These are phyloP conservation scores for Prunus mume DNA, from an alignment of 306 rosid species.

Conservation along the genomic window DNA sequence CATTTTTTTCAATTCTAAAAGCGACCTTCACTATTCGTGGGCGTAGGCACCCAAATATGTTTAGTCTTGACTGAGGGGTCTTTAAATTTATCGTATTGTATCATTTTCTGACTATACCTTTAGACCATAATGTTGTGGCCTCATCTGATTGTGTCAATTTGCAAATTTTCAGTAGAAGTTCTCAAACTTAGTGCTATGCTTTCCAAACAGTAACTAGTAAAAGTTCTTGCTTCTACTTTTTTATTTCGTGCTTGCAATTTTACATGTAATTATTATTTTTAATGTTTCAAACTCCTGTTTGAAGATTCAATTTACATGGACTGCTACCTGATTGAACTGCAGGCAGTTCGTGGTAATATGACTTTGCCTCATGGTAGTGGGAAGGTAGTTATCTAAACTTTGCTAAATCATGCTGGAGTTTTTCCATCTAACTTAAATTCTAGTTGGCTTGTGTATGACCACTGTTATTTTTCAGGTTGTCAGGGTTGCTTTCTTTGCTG, in stretches of 20 bases:
- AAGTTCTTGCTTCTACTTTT: not conserved
- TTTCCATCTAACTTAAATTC: constrained; percentile 19
- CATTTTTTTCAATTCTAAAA: not conserved
- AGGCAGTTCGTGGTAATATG: constrained; percentile 98
- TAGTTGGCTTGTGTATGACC: constrained; percentile 36
- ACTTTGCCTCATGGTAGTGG: constrained; percentile 87
- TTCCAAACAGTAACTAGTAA: not conserved
- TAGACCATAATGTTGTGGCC: not conserved
- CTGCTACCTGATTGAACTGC: constrained; percentile 31
- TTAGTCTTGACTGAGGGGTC: not conserved
- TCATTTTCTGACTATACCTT: not conserved
- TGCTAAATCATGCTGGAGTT: not conserved
- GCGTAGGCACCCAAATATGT: not conserved
- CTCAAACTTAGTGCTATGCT: not conserved
- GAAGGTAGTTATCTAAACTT: constrained; percentile 57
- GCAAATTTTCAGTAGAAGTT: not conserved
- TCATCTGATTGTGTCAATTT: not conserved
- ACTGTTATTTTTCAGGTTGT: constrained; percentile 60
- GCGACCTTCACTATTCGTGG: not conserved
- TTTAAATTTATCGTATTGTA: not conserved
- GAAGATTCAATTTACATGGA: constrained; percentile 7
- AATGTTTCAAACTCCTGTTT: not conserved
- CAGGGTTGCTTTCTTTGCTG: constrained; percentile 96
- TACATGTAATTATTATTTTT: not conserved
- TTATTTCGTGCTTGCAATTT: not conserved